Evolutionary conservation across 2,329 filamentous ascomycete genomes (phyloP).

Genomic region (Didymosphaeria variabile): DNA sequence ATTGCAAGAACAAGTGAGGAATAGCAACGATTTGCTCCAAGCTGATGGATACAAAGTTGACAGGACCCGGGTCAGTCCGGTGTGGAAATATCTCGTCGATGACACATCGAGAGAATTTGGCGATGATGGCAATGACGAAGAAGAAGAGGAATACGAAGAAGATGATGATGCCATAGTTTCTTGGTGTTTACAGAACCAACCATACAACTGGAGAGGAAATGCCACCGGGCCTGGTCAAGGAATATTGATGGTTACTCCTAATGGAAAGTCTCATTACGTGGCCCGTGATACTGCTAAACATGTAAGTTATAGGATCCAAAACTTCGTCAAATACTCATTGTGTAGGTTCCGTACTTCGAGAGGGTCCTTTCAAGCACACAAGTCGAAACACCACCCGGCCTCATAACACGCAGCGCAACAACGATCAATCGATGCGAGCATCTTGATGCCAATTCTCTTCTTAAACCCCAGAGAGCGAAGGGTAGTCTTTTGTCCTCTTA

Average conservation of each 20-base stretch:
- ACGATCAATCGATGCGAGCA: neutral
- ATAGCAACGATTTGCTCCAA: neutral
- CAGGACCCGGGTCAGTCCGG: neutral
- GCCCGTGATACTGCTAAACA: conserved; percentile 6
- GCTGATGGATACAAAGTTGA: no score
- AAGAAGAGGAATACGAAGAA: neutral
- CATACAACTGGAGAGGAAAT: neutral
- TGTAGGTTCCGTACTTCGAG: conserved; percentile 1
- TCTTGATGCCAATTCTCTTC: conserved; percentile 4
- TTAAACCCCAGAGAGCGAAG: neutral
- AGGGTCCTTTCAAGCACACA: neutral
- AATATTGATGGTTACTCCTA: neutral
- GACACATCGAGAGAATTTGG: neutral
- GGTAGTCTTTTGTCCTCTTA: neutral
- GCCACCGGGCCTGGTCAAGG: neutral
- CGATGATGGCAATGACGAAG: neutral
- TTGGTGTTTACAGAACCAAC: neutral
- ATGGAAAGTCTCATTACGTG: conserved; percentile 12
- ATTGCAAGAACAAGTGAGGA: neutral
- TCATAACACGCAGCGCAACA: no score
- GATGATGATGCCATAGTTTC: conserved; percentile 8
- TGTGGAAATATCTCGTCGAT: neutral
- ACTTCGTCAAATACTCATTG: neutral
- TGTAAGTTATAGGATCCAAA: neutral
- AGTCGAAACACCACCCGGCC: neutral